Base-by-base conservation (phyloP, 2,329 filamentous ascomycete genomes). In the Cladosporium sp. region DNA sequence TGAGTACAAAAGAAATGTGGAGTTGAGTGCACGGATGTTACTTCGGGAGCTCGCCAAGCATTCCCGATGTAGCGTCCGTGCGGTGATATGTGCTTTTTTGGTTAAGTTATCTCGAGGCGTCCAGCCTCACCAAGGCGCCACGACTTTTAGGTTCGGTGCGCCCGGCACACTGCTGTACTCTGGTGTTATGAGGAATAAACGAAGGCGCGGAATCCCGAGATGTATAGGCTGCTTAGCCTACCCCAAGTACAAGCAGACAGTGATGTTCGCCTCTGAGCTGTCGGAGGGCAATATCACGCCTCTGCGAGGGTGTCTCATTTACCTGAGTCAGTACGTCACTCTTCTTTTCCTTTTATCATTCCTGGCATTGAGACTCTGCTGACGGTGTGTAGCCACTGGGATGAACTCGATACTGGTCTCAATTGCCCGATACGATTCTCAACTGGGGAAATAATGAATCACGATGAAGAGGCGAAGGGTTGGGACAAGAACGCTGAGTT, bases 401-500 rank as follows among this genome's bases (percentile, higher is more conserved):
- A 43, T 3, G 14, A 43, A 43, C 36, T 43, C 36, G 5, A 43
- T 3, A 43, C 36, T 43, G 36, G 36, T 13, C 13, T 43, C 11
- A 10, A 16, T 3, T 43, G 36, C 11, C 36, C 36, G 36, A 43
- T 43, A 16, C 4, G 13, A n/a, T 43, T 43, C 36, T 43, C n/a
- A n/a, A n/a, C 36, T 3, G 11, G 14, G 3, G 36, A 43, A 10
- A n/a, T n/a, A 10, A 43, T 3, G 4, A 5, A 4, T 57, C 72
- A 74, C 65, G 56, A 65, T 26, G 46, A 51, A 53, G 70, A 75
- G 57, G 71, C 70, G 39, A 71, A 71, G 59, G 68, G 71, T 48
- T 77, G 72, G 70, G 76, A 76, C 63, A 72, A 73, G 48, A 68
- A 57, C 48, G 70, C 68, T 11, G 74, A 79, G 58, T 79, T 79